These are phyloP conservation scores for Dimocarpus longan DNA, from an alignment of 345 rosid genomes.

Conservation along the genomic window DNA sequence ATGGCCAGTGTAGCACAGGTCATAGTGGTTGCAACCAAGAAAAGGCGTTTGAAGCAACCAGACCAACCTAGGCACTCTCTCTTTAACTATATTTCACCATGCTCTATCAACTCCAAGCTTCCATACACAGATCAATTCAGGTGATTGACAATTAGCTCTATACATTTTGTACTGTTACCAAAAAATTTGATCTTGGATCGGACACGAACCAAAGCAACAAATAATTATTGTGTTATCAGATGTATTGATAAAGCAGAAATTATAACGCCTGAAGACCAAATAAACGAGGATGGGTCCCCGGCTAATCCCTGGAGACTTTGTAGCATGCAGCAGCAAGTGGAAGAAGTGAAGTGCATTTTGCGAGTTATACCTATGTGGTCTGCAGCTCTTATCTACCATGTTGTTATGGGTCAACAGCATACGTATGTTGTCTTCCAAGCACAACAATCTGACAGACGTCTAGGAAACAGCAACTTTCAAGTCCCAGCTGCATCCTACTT, in stretches of 20 bases:
- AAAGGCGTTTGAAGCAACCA: slow-evolving; percentile 25
- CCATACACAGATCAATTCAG: slow-evolving; percentile 53
- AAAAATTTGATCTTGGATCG: background rate
- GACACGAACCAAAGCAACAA: background rate
- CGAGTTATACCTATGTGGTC: slow-evolving; percentile 53
- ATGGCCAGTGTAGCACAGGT: slow-evolving; percentile 55
- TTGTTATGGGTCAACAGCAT: slow-evolving; percentile 41
- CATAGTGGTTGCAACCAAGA: slow-evolving; percentile 33
- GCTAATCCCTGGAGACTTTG: slow-evolving; percentile 53
- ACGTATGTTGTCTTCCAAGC: slow-evolving; percentile 55
- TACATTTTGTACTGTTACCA: background rate
- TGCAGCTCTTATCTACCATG: slow-evolving; percentile 32
- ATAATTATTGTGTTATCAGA: slow-evolving; percentile 14
- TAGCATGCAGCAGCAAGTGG: slow-evolving; percentile 61
- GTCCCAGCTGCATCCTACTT: slow-evolving; percentile 50
- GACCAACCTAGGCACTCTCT: slow-evolving; percentile 44
- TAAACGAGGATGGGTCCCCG: slow-evolving; percentile 51
- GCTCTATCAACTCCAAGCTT: slow-evolving; percentile 46
- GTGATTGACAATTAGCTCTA: slow-evolving; percentile 19
- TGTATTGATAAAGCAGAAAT: slow-evolving; percentile 55
- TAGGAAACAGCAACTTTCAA: slow-evolving; percentile 37
- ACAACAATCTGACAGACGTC: slow-evolving; percentile 38
- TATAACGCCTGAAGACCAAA: slow-evolving; percentile 29
- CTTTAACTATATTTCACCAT: slow-evolving; percentile 34
- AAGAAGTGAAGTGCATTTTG: slow-evolving; percentile 52